Conservation (phyloP, 108 stramenopile species). For the Stephanodiscus minutulus region DNA sequence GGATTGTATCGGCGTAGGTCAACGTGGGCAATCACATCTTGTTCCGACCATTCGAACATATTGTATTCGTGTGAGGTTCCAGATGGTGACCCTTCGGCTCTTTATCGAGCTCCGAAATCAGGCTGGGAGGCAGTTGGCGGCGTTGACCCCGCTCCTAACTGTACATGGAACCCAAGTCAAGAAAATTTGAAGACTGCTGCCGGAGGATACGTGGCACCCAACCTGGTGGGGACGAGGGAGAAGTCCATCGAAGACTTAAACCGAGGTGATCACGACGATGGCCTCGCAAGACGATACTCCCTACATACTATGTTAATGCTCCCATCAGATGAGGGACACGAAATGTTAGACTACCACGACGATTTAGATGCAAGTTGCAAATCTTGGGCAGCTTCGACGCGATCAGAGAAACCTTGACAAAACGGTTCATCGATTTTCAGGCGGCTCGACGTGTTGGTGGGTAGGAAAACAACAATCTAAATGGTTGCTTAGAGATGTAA, state of each 20-base stretch:
- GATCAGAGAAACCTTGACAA: not conserved
- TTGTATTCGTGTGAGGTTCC: slow-evolving; percentile 4
- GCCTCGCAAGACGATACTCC: not conserved
- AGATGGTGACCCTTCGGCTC: not conserved
- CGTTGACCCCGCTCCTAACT: slow-evolving; percentile 28
- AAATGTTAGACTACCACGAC: not conserved
- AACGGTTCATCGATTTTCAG: too few species aligned
- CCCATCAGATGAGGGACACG: slow-evolving; percentile 3
- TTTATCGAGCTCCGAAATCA: not conserved
- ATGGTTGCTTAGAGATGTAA: not conserved
- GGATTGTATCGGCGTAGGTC: not conserved
- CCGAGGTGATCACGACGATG: not conserved
- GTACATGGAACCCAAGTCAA: slow-evolving; percentile 17
- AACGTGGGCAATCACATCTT: slow-evolving; percentile 10
- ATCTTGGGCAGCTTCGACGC: not conserved
- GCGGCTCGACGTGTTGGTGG: too few species aligned
- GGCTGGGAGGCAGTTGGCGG: slow-evolving; percentile 9
- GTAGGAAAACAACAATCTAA: not conserved
- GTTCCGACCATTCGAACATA: slow-evolving; percentile 15
- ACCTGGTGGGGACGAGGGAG: not conserved
- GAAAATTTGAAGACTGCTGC: not conserved
- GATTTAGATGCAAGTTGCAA: not conserved
- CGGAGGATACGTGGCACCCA: not conserved
- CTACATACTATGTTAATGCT: not conserved
- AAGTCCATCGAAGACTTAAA: not conserved